Base-by-base conservation (phyloP, 371 early-diverging fungal species). In the Rhizopus microsporus region DNA sequence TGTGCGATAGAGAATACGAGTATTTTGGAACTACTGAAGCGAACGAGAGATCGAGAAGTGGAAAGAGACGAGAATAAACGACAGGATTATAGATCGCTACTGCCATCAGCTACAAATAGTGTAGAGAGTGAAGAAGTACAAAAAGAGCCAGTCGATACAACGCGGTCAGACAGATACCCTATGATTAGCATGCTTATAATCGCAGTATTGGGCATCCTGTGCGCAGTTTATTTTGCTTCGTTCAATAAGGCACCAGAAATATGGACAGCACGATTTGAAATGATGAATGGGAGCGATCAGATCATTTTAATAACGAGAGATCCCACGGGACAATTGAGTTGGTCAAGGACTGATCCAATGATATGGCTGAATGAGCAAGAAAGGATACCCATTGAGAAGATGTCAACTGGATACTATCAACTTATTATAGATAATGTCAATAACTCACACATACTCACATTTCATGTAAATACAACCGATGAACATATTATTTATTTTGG, bases 21-120 rank as follows among this genome's bases (percentile, higher is more conserved):
- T 5, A 61, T 78, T 3, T 69, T 68, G 37, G 52, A 63, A n/a
- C 49, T 72, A 32, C 37, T 77, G 10, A 69, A 66, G 35, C 60
- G 66, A 56, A 63, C 72, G 34, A 62, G 77, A 39, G 63, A 65
- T 46, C 47, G 65, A 29, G 67, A 70, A 8, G 48, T 64, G 12
- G 52, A 61, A 9, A 50, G 63, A 4, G 46, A 46, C 29, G 46
- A 46, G 9, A 46, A 17, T 12, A 46, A 46, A 7, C 46, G 46
- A 23, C 46, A 46, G 46, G 46, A 46, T 23, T 46, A 46, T 29
- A 46, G 29, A 0, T 4, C 17, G 5, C 29, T 46, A 5, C 29
- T 46, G 46, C 42, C 42, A 42, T 6, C 46, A 9, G 23, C 5
- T 4, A 17, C 46, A 12, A 17, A 17, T 1, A 8, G 46, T 17